These are phyloP conservation scores for Dissophora ornata DNA, from an alignment of 192 early-diverging fungal genomes.

Conservation along the genomic window DNA sequence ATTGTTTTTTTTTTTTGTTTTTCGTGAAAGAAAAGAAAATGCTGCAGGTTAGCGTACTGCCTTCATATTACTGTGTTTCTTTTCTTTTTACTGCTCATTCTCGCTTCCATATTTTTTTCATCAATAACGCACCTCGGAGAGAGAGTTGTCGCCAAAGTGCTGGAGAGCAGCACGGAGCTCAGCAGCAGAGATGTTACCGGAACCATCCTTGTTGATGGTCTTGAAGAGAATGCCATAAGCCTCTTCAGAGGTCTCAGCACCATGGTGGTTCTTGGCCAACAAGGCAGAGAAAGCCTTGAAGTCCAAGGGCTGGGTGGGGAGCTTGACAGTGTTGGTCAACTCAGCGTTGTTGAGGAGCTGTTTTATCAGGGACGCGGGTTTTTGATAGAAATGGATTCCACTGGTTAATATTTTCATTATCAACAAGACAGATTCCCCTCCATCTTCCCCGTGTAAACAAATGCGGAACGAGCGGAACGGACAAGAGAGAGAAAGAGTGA, in stretches of 20 bases:
- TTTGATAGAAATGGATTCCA: no score
- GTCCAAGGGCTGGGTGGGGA: conserved; percentile 55
- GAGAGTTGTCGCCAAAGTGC: conserved; percentile 54
- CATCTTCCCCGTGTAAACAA: conserved; percentile 5
- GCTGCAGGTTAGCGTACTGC: not conserved
- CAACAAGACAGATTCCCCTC: no score
- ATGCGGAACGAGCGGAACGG: not conserved
- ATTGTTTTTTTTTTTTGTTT: not conserved
- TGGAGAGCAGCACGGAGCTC: conserved; percentile 48
- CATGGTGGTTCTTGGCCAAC: conserved; percentile 50
- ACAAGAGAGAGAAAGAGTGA: not conserved
- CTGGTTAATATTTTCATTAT: no score
- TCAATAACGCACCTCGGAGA: conserved; percentile 33
- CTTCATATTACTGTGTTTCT: not conserved
- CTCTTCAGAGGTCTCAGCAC: conserved; percentile 44
- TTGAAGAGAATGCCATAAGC: conserved; percentile 42
- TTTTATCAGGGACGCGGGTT: no score
- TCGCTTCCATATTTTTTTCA: not conserved
- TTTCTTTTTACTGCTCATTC: not conserved
- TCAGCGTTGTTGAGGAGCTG: conserved; percentile 48
- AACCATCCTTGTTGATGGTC: conserved; percentile 52
- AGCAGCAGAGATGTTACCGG: conserved; percentile 48
- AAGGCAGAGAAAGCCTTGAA: conserved; percentile 52
- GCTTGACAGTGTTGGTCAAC: conserved; percentile 38
- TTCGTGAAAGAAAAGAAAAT: not conserved